A percentile compares a stretch with the other conserved stretches of the same genome.
phyloP scores from a whole-genome alignment of 1,139 yeast species.

The Kodamaea sp. region DNA sequence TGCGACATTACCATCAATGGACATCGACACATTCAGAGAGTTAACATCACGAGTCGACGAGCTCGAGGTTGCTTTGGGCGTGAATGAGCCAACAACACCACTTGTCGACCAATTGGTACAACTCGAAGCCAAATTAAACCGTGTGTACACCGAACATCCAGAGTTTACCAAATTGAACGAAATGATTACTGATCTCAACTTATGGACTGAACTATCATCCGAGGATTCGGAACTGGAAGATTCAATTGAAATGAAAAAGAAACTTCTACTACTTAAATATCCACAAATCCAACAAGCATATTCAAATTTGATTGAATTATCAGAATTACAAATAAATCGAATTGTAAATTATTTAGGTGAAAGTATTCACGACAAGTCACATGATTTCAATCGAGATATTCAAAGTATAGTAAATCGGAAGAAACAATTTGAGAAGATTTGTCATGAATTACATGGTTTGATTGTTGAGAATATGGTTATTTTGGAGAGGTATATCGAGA shows the following conservation, averaged over 20 bases:
- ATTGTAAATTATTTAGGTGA: conserved; percentile 20
- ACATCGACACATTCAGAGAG: conserved; percentile 6
- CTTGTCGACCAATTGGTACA: conserved; percentile 12
- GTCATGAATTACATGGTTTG: conserved; percentile 19
- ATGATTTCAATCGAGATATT: conserved; percentile 15
- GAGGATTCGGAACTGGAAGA: conserved; percentile 1
- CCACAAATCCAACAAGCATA: conserved; percentile 20
- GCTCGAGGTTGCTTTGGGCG: conserved; percentile 8
- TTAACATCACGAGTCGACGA: conserved; percentile 6
- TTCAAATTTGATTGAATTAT: conserved; percentile 20
- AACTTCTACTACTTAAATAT: conserved; percentile 20
- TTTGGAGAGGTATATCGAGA: conserved; percentile 24
- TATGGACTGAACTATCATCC: conserved; percentile 14
- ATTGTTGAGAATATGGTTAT: conserved; percentile 29
- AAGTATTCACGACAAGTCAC: conserved; percentile 16
- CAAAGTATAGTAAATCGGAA: conserved; percentile 9
- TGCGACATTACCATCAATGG: conserved; percentile 4
- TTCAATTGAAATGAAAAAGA: conserved; percentile 16
- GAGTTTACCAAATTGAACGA: conserved; percentile 21
- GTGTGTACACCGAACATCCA: conserved; percentile 17
- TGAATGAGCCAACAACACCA: conserved; percentile 5
- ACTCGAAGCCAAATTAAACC: conserved; percentile 16
- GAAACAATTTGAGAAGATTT: conserved; percentile 14
- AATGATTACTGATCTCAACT: conserved; percentile 18
- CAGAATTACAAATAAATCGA: conserved; percentile 19